A percentile compares a stretch with the other conserved stretches of the same genome.
Evolutionary conservation across 441 rosid species (phyloP).

Genomic region (Theobroma grandiflorum): DNA sequence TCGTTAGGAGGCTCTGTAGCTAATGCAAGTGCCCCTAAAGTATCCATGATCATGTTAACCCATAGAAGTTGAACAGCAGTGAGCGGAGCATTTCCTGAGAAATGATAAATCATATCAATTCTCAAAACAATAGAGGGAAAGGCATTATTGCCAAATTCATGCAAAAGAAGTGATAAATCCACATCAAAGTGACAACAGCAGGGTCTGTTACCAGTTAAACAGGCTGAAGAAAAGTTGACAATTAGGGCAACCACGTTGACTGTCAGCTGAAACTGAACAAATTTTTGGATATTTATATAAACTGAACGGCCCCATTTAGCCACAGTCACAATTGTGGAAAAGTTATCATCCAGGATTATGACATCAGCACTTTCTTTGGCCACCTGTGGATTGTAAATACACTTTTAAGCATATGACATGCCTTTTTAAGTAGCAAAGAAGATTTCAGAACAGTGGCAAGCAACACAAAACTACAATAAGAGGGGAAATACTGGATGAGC

Average conservation of each 20-base stretch:
- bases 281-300: constrained; percentile 61
- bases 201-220: constrained; percentile 57
- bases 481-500: background rate
- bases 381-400: constrained; percentile 48
- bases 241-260: constrained; percentile 60
- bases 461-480: background rate
- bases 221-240: constrained; percentile 70
- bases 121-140: background rate
- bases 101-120: background rate
- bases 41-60: constrained; percentile 75
- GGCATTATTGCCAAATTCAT: background rate
- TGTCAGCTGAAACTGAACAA: constrained; percentile 64
- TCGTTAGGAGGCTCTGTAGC: constrained; percentile 65
- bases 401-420: constrained; percentile 14
- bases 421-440: background rate
- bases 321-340: constrained; percentile 56
- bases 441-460: constrained; percentile 8
- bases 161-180: background rate
- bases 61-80: constrained; percentile 65
- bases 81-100: constrained; percentile 57
- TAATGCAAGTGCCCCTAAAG: constrained; percentile 65
- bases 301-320: constrained; percentile 69
- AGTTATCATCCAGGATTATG: constrained; percentile 60
- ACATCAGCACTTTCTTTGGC: constrained; percentile 70
- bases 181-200: constrained; percentile 6